phyloP scores from a whole-genome alignment of 331 rosid species.

The Quercus tomentella region DNA sequence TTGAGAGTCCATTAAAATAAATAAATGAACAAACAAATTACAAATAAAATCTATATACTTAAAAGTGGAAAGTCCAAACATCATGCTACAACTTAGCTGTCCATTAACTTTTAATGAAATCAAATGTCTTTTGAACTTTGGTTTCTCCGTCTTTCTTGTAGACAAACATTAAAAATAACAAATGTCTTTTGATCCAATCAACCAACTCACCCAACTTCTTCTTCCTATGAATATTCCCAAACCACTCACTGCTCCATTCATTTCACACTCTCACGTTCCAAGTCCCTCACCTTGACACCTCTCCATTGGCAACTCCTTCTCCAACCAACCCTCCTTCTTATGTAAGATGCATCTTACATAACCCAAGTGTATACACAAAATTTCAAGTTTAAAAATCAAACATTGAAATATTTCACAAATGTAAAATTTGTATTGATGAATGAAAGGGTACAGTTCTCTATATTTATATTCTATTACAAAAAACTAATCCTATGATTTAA shows the following conservation, averaged over 20 bases:
- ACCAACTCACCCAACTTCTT: conserved; percentile 26
- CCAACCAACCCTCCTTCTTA: background rate
- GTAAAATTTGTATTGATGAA: no score
- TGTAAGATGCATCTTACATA: no score
- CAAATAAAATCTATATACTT: no score
- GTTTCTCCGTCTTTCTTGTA: conserved; percentile 96
- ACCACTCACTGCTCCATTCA: conserved; percentile 6
- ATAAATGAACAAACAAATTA: no score
- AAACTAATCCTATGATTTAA: no score
- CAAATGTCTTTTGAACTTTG: conserved; percentile 29
- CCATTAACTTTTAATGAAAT: background rate
- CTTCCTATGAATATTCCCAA: conserved; percentile 21
- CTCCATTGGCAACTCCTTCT: conserved; percentile 55
- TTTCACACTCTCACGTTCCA: background rate
- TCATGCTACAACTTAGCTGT: background rate
- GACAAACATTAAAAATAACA: conserved; percentile 8
- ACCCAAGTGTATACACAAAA: no score
- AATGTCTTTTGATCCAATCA: conserved; percentile 42
- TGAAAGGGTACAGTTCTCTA: no score
- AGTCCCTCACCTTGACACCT: background rate
- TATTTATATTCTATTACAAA: no score
- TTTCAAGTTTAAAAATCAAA: no score
- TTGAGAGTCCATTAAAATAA: no score
- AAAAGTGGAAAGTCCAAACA: no score
- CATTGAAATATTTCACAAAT: no score